Percentiles rank a stretch among this genome's conserved stretches.
These are phyloP conservation scores for Colletotrichum gigasporum DNA, from an alignment of 2,329 filamentous ascomycete genomes.

Conservation along the genomic window DNA sequence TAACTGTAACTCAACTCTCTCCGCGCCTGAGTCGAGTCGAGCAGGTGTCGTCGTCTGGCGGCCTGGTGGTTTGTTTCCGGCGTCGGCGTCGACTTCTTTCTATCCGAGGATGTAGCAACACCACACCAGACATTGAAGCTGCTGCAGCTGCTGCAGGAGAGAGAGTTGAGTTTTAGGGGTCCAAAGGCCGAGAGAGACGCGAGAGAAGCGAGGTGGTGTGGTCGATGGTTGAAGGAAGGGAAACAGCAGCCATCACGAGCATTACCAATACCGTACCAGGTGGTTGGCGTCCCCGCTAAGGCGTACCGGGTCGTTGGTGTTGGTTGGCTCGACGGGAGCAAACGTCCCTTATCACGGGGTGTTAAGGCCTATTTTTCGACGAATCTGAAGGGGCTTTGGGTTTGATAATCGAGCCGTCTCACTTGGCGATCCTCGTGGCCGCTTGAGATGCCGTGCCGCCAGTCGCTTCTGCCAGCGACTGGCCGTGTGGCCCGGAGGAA, in stretches of 20 bases:
- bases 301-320: too few species aligned
- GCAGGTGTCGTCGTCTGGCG: background rate
- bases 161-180: conserved; percentile 22
- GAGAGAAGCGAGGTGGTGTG: conserved; percentile 12
- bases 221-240: background rate
- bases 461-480: background rate
- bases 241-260: background rate
- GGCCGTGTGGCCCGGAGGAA: background rate
- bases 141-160: too few species aligned
- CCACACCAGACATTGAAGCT: background rate
- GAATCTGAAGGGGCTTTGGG: conserved; percentile 4
- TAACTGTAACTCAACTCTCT: background rate
- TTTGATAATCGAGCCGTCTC: conserved; percentile 23
- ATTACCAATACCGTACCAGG: too few species aligned
- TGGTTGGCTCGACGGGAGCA: too few species aligned
- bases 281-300: too few species aligned
- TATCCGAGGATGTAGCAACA: too few species aligned
- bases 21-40: conserved; percentile 1
- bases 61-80: background rate
- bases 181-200: conserved; percentile 6
- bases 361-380: background rate
- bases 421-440: conserved; percentile 11
- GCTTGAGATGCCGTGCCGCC: conserved; percentile 2
- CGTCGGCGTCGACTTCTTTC: too few species aligned
- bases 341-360: conserved; percentile 11